phyloP scores from a whole-genome alignment of 257 asterid species.

The Vinca minor region DNA sequence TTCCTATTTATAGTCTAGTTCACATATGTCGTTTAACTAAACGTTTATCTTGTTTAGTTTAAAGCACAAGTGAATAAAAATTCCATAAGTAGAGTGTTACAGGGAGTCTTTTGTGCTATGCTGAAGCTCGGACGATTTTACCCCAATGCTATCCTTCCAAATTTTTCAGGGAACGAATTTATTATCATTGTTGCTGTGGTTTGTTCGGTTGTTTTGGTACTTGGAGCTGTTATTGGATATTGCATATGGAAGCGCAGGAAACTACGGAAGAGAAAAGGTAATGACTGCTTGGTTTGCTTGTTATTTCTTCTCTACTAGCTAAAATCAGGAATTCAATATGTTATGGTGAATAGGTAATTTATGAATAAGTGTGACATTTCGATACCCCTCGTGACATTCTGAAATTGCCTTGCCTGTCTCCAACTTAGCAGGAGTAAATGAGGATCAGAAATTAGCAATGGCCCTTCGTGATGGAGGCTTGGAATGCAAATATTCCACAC shows the following conservation, averaged over 20 bases:
- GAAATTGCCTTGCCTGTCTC: background rate
- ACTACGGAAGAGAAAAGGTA: conserved; percentile 26
- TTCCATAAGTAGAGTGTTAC: too few species aligned
- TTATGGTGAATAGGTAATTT: background rate
- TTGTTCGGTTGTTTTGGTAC: conserved; percentile 10
- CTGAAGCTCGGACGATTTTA: too few species aligned
- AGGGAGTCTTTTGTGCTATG: too few species aligned
- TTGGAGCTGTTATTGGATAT: conserved; percentile 14
- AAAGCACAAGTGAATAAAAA: background rate
- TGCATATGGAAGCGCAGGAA: conserved; percentile 15
- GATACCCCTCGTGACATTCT: background rate
- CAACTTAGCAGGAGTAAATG: conserved; percentile 17
- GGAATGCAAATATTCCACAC: conserved; percentile 27
- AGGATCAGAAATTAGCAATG: conserved; percentile 20
- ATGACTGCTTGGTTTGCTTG: background rate
- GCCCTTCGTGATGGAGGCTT: conserved; percentile 23
- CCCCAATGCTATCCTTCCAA: too few species aligned
- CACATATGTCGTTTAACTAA: background rate
- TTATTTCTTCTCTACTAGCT: background rate
- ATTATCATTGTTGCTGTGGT: conserved; percentile 3
- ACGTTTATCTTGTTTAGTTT: background rate
- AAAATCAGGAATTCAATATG: background rate
- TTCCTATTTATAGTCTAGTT: too few species aligned
- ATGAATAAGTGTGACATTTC: background rate
- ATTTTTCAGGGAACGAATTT: conserved; percentile 12